Evolutionary conservation across 2,329 filamentous ascomycete species (phyloP).

Genomic region (Aspergillus candidus): DNA sequence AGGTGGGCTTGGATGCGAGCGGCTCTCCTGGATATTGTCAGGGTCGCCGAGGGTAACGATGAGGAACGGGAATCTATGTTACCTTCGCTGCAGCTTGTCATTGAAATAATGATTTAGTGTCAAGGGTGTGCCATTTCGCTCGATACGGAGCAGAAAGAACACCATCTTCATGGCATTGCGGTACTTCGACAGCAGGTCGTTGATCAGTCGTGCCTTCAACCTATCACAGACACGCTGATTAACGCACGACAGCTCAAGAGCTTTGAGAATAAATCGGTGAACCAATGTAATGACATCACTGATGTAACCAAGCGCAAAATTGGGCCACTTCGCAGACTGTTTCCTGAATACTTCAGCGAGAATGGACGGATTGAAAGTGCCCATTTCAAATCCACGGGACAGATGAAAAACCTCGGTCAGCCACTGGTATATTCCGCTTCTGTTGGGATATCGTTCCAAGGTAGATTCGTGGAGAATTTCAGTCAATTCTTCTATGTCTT

Average conservation of each 20-base stretch:
- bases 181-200: conserved; percentile 45
- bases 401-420: conserved; percentile 39
- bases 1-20: background rate
- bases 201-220: conserved; percentile 42
- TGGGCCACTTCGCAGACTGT: conserved; percentile 51
- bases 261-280: conserved; percentile 46
- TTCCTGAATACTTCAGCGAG: conserved; percentile 42
- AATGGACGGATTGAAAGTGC: conserved; percentile 38
- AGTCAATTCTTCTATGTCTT: conserved; percentile 9
- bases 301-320: conserved; percentile 45
- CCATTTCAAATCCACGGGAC: conserved; percentile 51
- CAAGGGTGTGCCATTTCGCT: conserved; percentile 41
- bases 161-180: conserved; percentile 44
- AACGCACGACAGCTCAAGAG: conserved; percentile 41
- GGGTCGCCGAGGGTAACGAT: background rate
- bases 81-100: conserved; percentile 38
- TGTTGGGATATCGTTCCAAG: background rate
- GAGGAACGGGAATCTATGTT: conserved; percentile 3
- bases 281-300: conserved; percentile 47
- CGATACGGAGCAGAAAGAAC: conserved; percentile 48
- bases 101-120: conserved; percentile 52
- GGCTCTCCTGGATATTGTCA: background rate
- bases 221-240: conserved; percentile 40
- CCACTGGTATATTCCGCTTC: conserved; percentile 38
- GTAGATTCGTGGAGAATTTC: conserved; percentile 14